Conservation (phyloP, 2,329 filamentous ascomycete species). For the Madurella mycetomatis region DNA sequence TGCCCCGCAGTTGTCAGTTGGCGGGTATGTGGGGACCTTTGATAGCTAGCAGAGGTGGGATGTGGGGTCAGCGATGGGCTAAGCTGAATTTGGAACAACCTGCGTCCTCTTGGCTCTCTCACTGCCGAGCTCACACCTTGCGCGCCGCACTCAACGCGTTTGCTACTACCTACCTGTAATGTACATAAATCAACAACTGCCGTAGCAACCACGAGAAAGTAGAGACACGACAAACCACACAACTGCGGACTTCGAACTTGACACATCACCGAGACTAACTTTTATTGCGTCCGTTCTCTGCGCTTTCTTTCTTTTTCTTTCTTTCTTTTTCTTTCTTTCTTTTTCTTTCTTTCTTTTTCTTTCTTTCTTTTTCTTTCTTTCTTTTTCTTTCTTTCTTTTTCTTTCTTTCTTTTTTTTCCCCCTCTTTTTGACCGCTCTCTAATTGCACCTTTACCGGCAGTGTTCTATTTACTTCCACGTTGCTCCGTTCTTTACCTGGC, state of each 20-base stretch:
- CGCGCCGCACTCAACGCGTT: no score
- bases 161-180: no score
- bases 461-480: constrained; percentile 3
- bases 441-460: background rate
- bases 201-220: background rate
- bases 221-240: background rate
- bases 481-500: background rate
- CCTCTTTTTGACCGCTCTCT: background rate
- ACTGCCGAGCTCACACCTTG: no score
- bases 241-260: background rate
- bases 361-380: background rate
- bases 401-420: background rate
- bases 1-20: no score
- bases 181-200: background rate
- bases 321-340: constrained; percentile 1
- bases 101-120: no score
- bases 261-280: background rate
- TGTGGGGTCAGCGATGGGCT: no score
- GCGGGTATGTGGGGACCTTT: no score
- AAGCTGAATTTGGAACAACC: no score
- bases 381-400: background rate
- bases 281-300: background rate
- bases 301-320: background rate
- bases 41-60: no score
- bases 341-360: background rate